Percentiles rank a stretch among this genome's conserved stretches.
These are phyloP conservation scores for Jacaranda copaia DNA, from an alignment of 257 asterid species.

Conservation along the genomic window DNA sequence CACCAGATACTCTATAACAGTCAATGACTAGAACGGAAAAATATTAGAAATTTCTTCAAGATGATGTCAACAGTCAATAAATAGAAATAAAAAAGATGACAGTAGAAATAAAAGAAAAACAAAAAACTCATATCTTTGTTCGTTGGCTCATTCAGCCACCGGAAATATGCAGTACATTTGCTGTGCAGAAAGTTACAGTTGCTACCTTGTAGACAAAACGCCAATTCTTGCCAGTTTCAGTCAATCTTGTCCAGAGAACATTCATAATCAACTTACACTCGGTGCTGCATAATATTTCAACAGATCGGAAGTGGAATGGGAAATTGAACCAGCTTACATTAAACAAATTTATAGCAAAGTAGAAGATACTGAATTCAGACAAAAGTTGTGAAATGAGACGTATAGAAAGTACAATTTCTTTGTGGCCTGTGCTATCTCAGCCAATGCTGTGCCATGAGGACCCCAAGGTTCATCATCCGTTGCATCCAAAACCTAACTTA, in stretches of 20 bases:
- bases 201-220: constrained; percentile 88
- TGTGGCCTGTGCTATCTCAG: constrained; percentile 93
- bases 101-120: constrained; percentile 12
- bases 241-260: constrained; percentile 87
- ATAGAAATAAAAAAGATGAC: constrained; percentile 17
- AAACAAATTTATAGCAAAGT: constrained; percentile 25
- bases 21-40: constrained; percentile 64
- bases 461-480: constrained; percentile 99
- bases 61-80: constrained; percentile 26
- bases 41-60: constrained; percentile 24
- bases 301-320: constrained; percentile 37
- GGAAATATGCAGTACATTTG: constrained; percentile 23
- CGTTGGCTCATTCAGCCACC: background rate
- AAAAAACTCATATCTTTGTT: constrained; percentile 14
- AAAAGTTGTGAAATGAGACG: constrained; percentile 24
- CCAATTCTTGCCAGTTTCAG: constrained; percentile 89
- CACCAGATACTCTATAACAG: constrained; percentile 97
- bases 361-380: constrained; percentile 15
- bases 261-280: constrained; percentile 93
- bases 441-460: constrained; percentile 95
- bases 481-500: constrained; percentile 84
- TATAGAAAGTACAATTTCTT: constrained; percentile 71
- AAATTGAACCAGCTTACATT: constrained; percentile 22
- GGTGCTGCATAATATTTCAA: constrained; percentile 67
- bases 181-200: constrained; percentile 10